Evolutionary conservation across 805 yeast species (phyloP).

Genomic region (Candida manassasensis): DNA sequence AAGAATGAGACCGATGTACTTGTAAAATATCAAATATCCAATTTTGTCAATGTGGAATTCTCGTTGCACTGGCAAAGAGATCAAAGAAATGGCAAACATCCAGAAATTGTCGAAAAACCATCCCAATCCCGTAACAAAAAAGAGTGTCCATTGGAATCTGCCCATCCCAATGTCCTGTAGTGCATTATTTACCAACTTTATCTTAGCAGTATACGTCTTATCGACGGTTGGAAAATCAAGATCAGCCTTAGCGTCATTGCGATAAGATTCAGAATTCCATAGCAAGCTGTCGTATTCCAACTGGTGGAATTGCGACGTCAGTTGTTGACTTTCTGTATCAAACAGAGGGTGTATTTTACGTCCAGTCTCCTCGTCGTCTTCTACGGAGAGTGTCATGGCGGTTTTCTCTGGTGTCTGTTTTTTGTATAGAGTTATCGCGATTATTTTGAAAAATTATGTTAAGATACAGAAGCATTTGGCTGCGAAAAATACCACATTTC

Average conservation of each 20-base stretch:
- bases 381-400: no score
- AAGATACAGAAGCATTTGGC: no score
- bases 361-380: no score
- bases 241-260: background rate
- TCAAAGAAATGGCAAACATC: conserved; percentile 10
- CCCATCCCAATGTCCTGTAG: conserved; percentile 12
- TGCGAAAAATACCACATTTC: no score
- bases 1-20: conserved; percentile 23
- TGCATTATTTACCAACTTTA: conserved; percentile 7
- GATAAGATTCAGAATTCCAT: background rate
- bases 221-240: conserved; percentile 7
- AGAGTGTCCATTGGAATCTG: conserved; percentile 38
- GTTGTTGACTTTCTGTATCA: no score
- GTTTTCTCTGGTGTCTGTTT: no score
- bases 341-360: no score
- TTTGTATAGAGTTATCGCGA: no score
- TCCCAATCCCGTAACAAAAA: conserved; percentile 47
- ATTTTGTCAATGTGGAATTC: conserved; percentile 8
- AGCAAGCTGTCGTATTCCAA: background rate
- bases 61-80: conserved; percentile 9
- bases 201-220: conserved; percentile 8
- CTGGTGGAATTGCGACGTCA: no score
- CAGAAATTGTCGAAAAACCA: conserved; percentile 37
- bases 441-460: no score
- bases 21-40: conserved; percentile 10